Evolutionary conservation across 2,329 filamentous ascomycete genomes (phyloP), one percentile per base, ranked within the genome.

Genomic region (Trichophyton benhamiae): DNA sequence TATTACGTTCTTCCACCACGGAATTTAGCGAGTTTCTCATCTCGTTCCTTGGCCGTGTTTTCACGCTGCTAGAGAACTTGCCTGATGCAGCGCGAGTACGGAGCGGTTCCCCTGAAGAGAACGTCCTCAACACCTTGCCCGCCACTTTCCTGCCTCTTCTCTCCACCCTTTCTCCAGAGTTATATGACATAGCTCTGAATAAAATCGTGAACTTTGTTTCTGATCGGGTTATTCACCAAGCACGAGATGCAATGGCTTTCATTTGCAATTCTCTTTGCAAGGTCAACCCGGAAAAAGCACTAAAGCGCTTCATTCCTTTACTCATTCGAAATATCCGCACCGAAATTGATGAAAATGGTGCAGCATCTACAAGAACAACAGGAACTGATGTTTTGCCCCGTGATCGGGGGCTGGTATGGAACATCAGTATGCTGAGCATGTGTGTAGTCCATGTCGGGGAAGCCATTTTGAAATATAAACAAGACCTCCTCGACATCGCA

Each of bases 201-300:
- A 97, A 97, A 78, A 85, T 99, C 67, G 88, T 91, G 1, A 84
- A 89, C 36, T 99, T 99, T 72, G 88, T 96, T 27, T 87, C 88
- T 1, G 89, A 89, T 65, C 94, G 97, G 76, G 94, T 99, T 57
- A 92, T 99, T 17, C 91, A 99, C 68, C 94, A 97, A 75, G 92
- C 94, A 60, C 82, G 92, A 66, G 94, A 99, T 78, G 92, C 94
- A 6, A 96, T 99, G 88, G 94, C 95, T 0, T 99, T 96, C 81
- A 97, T 97, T 60, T 89, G 92, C 75, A 97, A 96, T 73, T 89
- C 90, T 0, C 80, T 99, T 25, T 96, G 94, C 80, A 97, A 97
- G 75, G 90, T 95, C 67, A 89, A 95, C 67, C 91, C 95, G 0
- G 86, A 92, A 71, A 96, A 96, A 77, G 91, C 94, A 0, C 79